Evolutionary conservation across 345 rosid species (phyloP), one percentile per base, ranked within the genome.

Genomic region (Eucalyptus cloeziana): DNA sequence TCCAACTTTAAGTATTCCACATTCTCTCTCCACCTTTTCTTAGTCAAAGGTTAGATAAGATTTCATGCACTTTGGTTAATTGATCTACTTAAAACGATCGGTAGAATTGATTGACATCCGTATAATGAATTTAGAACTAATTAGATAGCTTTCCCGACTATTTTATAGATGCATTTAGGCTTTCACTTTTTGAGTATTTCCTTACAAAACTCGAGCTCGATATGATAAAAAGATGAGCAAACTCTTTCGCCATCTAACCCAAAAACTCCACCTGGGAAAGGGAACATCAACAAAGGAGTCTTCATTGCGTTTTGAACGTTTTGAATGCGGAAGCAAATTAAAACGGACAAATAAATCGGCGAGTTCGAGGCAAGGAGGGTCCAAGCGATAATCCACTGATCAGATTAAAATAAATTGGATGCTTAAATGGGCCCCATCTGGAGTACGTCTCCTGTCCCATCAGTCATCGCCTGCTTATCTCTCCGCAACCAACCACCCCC

Each of bases 61-160:
- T 52, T 52, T 52, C 58, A 21, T 21, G 58, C 25, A 21, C 25
- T 21, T 9, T 52, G 10, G 7, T 52, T 52, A 19, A 7, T 52
- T 21, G 21, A 52, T 52, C 8, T 52, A 52, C 58, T 52, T 19
- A 2, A 52, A 52, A 52, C 4, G 1, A 52, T 52, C 7, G 10
- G 8, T 30, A 62, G 0, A 30, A 62, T 7, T 4, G 10, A 62
- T 30, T 4, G 1, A 30, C 5, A 62, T 30, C 0, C 2, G 1
- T 62, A 62, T 15, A 30, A 62, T 62, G 4, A 0, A 30, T 30
- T 62, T 30, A 30, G 2, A 4, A 6, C 2, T 30, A 3, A 30
- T 30, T 7, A 1, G 4, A 62, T 14, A 62, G 2, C 4, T 13
- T 62, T 5, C 3, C 0, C 0, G 0, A 62, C 3, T 4, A 62